A percentile compares a stretch with the other conserved stretches of the same genome.
phyloP scores from a whole-genome alignment of 75 land plant genomes.

The Pinus albicaulis region DNA sequence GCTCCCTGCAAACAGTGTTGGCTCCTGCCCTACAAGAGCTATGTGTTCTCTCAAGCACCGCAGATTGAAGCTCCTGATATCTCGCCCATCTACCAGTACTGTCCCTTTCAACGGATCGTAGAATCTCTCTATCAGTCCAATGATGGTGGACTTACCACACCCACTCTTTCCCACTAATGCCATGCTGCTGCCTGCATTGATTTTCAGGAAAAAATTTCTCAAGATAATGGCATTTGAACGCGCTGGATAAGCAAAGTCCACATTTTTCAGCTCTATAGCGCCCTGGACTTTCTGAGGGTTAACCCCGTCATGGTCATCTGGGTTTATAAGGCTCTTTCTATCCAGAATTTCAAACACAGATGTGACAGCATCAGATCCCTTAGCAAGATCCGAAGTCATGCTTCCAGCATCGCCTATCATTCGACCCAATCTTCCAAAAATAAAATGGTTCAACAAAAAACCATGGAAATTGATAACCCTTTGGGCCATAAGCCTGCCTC shows the following conservation, averaged over 20 bases:
- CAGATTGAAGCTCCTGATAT: conserved; percentile 14
- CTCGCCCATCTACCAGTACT: conserved; percentile 19
- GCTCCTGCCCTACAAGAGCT: too few relatives aligned
- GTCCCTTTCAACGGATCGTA: conserved; percentile 29
- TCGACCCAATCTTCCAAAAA: conserved; percentile 71
- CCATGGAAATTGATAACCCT: conserved; percentile 37
- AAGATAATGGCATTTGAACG: conserved; percentile 24
- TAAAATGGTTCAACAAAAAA: conserved; percentile 62
- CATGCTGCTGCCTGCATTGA: conserved; percentile 21
- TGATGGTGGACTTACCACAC: conserved; percentile 31
- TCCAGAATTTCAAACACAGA: conserved; percentile 59
- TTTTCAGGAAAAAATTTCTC: conserved; percentile 14
- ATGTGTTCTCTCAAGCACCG: conserved; percentile 18
- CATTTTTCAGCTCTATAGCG: conserved; percentile 14
- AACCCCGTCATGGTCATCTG: conserved; percentile 12
- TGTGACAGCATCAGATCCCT: conserved; percentile 49
- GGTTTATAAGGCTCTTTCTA: conserved; percentile 10
- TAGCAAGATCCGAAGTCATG: conserved; percentile 74
- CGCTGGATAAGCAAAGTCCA: conserved; percentile 32
- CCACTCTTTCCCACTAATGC: too few relatives aligned
- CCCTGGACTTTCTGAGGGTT: conserved; percentile 15
- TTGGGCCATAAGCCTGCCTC: conserved; percentile 47
- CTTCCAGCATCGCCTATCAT: conserved; percentile 83
- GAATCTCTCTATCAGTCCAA: conserved; percentile 26
- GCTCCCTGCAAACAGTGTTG: conserved; percentile 12